phyloP scores from a whole-genome alignment of 305 asterid genomes.

The Solanum hybrid region DNA sequence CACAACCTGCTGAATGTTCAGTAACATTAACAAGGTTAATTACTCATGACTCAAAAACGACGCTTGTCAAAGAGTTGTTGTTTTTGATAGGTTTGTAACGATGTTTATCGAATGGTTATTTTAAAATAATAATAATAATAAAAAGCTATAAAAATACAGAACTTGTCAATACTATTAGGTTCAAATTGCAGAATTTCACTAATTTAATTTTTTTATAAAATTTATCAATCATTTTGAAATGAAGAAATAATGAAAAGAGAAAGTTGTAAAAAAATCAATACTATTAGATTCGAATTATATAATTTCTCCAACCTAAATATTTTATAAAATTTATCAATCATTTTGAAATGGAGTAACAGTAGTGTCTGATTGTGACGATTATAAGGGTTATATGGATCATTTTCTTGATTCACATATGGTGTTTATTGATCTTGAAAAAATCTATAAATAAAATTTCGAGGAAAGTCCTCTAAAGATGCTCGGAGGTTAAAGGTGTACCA shows the following conservation, averaged over 20 bases:
- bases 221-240: not conserved
- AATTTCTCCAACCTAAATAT: not conserved
- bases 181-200: not conserved
- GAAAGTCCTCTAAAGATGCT: not conserved
- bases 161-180: not conserved
- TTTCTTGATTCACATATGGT: not conserved
- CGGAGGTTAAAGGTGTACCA: not conserved
- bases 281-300: not conserved
- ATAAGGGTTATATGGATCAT: not conserved
- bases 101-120: not conserved
- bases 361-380: not conserved
- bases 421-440: not conserved
- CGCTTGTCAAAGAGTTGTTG: not conserved
- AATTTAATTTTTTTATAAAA: not conserved
- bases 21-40: not conserved
- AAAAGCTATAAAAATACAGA: not conserved
- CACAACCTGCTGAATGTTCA: not conserved
- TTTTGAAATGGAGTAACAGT: not conserved
- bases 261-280: not conserved
- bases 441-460: not conserved
- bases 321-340: not conserved
- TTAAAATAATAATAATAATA: not conserved
- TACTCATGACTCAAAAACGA: not conserved
- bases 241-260: not conserved
- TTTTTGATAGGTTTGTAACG: not conserved